Evolutionary conservation across 1,139 yeast genomes (phyloP).

Genomic region (Pichia sp.): DNA sequence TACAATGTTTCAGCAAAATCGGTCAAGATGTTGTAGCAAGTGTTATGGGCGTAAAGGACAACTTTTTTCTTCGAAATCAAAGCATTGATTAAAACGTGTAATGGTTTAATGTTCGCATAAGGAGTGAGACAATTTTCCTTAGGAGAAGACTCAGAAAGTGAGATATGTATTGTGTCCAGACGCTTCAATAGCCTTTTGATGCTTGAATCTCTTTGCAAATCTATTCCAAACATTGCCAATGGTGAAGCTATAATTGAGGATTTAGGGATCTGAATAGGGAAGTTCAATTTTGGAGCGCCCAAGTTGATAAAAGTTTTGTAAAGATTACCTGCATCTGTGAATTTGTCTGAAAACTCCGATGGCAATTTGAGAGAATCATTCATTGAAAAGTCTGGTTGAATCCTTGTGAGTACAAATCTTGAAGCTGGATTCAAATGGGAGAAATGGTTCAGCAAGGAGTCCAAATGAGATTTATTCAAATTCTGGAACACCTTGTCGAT

Average conservation of each 20-base stretch:
- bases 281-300: conserved; percentile 19
- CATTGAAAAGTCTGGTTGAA: conserved; percentile 15
- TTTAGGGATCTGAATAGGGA: conserved; percentile 31
- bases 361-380: conserved; percentile 18
- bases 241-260: conserved; percentile 26
- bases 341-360: conserved; percentile 9
- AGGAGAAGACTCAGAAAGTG: background rate
- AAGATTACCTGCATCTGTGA: conserved; percentile 19
- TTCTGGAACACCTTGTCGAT: conserved; percentile 15
- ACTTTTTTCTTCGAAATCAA: conserved; percentile 47
- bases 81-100: conserved; percentile 43
- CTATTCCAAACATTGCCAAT: conserved; percentile 29
- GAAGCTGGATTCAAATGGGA: conserved; percentile 16
- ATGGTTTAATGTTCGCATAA: conserved; percentile 21
- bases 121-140: conserved; percentile 21
- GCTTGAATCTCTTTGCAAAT: conserved; percentile 25
- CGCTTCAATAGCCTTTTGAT: conserved; percentile 15
- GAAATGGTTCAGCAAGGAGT: conserved; percentile 19
- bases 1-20: conserved; percentile 43
- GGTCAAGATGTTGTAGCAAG: conserved; percentile 45
- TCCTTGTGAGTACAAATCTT: conserved; percentile 25
- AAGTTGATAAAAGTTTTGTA: conserved; percentile 22
- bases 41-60: conserved; percentile 46
- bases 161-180: conserved; percentile 1
- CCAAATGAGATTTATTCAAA: conserved; percentile 23